Evolutionary conservation across 2,329 filamentous ascomycete species (phyloP).

Genomic region (Acrodontium crateriforme): DNA sequence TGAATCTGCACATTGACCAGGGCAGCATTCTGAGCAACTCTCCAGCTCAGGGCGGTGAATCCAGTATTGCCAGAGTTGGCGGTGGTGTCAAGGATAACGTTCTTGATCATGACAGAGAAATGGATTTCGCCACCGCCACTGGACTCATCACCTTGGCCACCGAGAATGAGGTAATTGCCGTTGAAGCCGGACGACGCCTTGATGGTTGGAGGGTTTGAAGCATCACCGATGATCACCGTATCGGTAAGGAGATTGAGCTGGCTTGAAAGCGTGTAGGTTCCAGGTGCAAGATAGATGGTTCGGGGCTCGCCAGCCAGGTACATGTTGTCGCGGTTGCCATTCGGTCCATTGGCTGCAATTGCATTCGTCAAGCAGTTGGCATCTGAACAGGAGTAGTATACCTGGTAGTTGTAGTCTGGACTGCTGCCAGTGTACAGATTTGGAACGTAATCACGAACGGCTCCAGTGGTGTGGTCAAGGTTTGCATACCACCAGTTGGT

Average conservation of each 20-base stretch:
- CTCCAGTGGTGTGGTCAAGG: conserved; percentile 5
- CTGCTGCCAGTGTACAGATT: conserved; percentile 1
- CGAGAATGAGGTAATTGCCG: conserved; percentile 9
- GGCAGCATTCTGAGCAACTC: conserved; percentile 12
- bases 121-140: conserved; percentile 4
- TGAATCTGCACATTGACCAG: conserved; percentile 14
- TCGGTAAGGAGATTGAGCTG: conserved; percentile 78
- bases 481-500: conserved; percentile 6
- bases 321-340: conserved; percentile 5
- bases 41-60: conserved; percentile 11
- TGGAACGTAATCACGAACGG: conserved; percentile 7
- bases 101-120: conserved; percentile 7
- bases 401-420: conserved; percentile 4
- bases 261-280: conserved; percentile 44
- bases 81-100: conserved; percentile 13
- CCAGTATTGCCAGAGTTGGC: conserved; percentile 3
- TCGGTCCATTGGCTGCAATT: conserved; percentile 4
- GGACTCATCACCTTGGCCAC: conserved; percentile 5
- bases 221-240: conserved; percentile 79
- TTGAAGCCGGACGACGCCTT: conserved; percentile 27
- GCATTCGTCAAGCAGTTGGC: conserved; percentile 3
- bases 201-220: conserved; percentile 53
- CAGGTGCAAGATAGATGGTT: conserved; percentile 9
- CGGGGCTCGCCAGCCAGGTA: conserved; percentile 40
- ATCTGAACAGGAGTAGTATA: conserved; percentile 4